A percentile compares a stretch with the other conserved stretches of the same genome.
Evolutionary conservation across 2,329 filamentous ascomycete genomes (phyloP).

Genomic region (Fusarium camptoceras): DNA sequence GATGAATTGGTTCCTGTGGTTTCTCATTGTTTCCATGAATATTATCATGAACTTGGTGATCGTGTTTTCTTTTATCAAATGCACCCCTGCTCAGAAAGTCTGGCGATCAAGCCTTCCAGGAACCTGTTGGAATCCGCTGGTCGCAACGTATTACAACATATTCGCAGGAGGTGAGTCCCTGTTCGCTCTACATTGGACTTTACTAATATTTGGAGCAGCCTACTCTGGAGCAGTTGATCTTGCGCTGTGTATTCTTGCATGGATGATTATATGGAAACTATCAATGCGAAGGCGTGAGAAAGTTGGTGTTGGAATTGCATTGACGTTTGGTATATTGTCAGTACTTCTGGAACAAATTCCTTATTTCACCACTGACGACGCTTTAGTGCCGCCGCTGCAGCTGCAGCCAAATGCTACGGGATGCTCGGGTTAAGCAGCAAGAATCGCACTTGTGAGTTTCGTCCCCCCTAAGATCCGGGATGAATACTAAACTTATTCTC

Average conservation of each 20-base stretch:
- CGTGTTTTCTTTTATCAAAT: neutral
- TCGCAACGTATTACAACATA: constrained; percentile 10
- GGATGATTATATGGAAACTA: constrained; percentile 9
- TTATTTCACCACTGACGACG: fast-evolving
- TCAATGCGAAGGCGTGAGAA: constrained; percentile 8
- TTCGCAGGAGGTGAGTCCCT: neutral
- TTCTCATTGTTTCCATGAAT: neutral
- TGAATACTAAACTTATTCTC: fast-evolving
- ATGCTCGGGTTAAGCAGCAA: constrained; percentile 3
- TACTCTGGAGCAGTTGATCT: neutral
- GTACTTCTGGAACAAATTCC: fast-evolving
- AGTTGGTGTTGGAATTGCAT: neutral
- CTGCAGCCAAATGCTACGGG: neutral
- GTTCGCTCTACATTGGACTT: fast-evolving
- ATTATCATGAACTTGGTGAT: neutral
- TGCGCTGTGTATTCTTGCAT: neutral
- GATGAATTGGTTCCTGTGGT: constrained; percentile 7
- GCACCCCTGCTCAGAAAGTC: neutral
- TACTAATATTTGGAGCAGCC: fast-evolving
- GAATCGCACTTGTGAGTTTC: constrained; percentile 2
- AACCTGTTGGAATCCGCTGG: neutral
- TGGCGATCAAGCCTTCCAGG: neutral
- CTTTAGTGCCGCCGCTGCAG: neutral
- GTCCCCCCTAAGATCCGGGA: fast-evolving
- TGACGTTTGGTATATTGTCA: constrained; percentile 11